Base-by-base conservation (phyloP, 2,329 filamentous ascomycete species). In the Fusarium dimerum region DNA sequence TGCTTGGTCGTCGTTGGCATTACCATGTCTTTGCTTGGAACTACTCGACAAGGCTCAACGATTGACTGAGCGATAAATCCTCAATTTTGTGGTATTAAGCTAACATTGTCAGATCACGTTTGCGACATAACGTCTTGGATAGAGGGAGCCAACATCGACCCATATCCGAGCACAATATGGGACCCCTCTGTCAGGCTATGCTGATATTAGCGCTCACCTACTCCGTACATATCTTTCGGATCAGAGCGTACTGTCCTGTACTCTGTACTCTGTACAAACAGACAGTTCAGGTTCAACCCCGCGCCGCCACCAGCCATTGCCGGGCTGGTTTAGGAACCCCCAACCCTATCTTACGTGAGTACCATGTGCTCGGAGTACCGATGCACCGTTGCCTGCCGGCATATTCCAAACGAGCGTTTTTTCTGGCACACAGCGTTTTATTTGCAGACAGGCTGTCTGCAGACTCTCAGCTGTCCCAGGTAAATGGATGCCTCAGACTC, bases 321-420 rank as follows among this genome's bases (percentile, higher is more conserved):
- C 32, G 32, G 30, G 13, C 32, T 36, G 20, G 20, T 26, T 26
- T 26, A 26, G 20, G 20, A 26, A 26, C 20, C 20, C 20, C 20
- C 20, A 26, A 26, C 20, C 20, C 20, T 26, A 26, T 26, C 20
- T 26, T 26, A 26, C 20, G 20, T 26, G 20, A 26, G 56, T 34
- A 55, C 46, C 55, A 55, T 64, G 43, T 54, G 46, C 44, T 52
- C 48, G 41, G 52, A 44, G 54, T 43, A 45, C 50, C 54, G 50
- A 49, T 56, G 52, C 55, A 53, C 55, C 51, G 45, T 56, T 59
- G 59, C 62, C 62, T 63, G 62, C 60, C 62, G 62, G 58, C 47
- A 64, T 57, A 62, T 64, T 56, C 51, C 55, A 56, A 47, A 52
- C 47, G 45, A 46, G 48, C 51, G 51, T 50, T 51, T 49, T 49